Conservation (phyloP, 1,284 basidiomycete genomes). For the Trametes polyzona region DNA sequence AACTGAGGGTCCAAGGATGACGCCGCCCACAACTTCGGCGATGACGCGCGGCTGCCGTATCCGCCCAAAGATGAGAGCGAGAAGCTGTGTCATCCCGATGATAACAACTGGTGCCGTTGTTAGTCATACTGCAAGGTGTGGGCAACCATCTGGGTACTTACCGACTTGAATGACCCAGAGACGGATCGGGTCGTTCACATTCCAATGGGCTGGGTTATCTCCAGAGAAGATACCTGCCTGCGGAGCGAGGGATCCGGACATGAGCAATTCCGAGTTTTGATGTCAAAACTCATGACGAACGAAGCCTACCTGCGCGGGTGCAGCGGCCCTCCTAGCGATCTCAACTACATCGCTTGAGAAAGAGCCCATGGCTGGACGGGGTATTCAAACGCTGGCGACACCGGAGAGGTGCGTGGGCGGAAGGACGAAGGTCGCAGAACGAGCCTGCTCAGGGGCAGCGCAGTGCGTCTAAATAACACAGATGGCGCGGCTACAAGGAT, state of each 20-base stretch:
- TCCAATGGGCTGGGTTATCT: slow-evolving; percentile 66
- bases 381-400: no score
- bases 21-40: slow-evolving; percentile 85
- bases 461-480: not conserved
- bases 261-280: not conserved
- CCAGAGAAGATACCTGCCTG: slow-evolving; percentile 61
- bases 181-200: slow-evolving; percentile 67
- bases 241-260: no score
- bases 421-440: no score
- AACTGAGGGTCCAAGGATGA: slow-evolving; percentile 55
- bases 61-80: slow-evolving; percentile 62
- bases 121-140: no score
- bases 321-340: slow-evolving; percentile 10
- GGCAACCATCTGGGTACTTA: slow-evolving; percentile 33
- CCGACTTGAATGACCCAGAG: slow-evolving; percentile 86
- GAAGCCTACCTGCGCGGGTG: slow-evolving; percentile 19
- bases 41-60: slow-evolving; percentile 88
- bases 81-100: slow-evolving; percentile 74
- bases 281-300: not conserved
- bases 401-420: not conserved
- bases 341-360: slow-evolving; percentile 13
- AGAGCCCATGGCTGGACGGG: slow-evolving; percentile 6
- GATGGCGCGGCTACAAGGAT: not conserved
- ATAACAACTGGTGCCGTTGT: slow-evolving; percentile 51
- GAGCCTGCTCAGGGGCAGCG: not conserved